Evolutionary conservation across 495 filamentous ascomycete genomes (phyloP), one percentile per base, ranked within the genome.

Genomic region (Tuber borchii): DNA sequence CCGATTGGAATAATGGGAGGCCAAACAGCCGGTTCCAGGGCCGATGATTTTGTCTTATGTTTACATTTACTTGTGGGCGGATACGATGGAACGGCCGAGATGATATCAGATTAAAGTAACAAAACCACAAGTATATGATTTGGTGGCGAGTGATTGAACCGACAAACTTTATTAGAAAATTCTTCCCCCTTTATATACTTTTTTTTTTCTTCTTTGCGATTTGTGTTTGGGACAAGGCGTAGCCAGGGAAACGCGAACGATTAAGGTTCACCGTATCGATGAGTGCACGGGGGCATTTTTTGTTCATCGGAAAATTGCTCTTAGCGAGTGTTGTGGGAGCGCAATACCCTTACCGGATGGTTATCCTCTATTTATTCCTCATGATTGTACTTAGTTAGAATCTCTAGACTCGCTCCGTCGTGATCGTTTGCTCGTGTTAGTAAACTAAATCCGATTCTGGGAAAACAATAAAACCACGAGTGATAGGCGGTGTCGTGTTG

Each of bases 21-120:
- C 78, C 78, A 4, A 77, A 77, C 22, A 79, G 78, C 72, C 88
- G 85, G 40, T 79, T 79, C 70, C 19, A 77, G 37, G 56, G 56
- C 31, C 78, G 78, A 48, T 79, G 37, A 79, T 70, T 76, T 65
- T 65, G 56, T 65, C 56, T 31, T 65, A 65, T 65, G 56, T 65
- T 65, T 61, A 61, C 26, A 12, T 65, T 65, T 39, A 69, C 69
- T 22, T 22, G 19, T 45, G 48, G 10, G 70, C 43, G 39, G 34
- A 79, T 65, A 78, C 70, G 77, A 76, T 46, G 61, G 73, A 71
- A 73, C n/a, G 40, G 72, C 22, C 56, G 56, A 75, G 74, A 79
- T 75, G 45, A 73, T 34, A 31, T 65, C 56, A 34, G 56, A 65
- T 34, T 65, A 34, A 65, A 65, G 56, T 65, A 65, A 51, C 40